Evolutionary conservation across 2,329 filamentous ascomycete species (phyloP).

Genomic region (Pseudopithomyces chartarum): DNA sequence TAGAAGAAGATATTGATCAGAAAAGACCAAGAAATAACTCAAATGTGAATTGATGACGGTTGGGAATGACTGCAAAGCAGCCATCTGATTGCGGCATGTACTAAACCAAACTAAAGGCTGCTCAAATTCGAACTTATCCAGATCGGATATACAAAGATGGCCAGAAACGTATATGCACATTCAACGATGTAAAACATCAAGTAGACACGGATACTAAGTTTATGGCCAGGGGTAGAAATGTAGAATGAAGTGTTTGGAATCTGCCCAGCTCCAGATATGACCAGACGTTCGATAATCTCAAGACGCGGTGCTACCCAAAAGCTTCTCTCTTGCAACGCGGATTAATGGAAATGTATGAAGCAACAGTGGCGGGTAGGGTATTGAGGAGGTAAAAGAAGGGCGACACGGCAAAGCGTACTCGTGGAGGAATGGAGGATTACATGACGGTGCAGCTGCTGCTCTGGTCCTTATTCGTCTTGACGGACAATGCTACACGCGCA

Average conservation of each 20-base stretch:
- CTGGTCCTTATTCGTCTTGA: conserved; percentile 58
- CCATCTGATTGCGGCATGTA: neutral
- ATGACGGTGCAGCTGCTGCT: conserved; percentile 49
- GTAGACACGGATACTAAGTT: neutral
- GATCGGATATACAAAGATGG: neutral
- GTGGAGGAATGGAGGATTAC: conserved; percentile 26
- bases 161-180: conserved; percentile 4
- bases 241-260: neutral
- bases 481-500: conserved; percentile 81
- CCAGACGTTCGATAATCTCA: neutral
- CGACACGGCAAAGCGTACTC: neutral
- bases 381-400: conserved; percentile 1
- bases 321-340: neutral
- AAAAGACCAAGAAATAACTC: neutral
- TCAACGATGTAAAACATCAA: neutral
- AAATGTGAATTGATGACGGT: neutral
- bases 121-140: neutral
- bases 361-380: conserved; percentile 6
- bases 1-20: neutral
- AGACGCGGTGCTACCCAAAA: neutral
- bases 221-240: neutral
- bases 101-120: conserved; percentile 3
- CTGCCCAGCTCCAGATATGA: neutral
- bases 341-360: neutral
- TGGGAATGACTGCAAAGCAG: neutral